A percentile compares a stretch with the other conserved stretches of the same genome.
phyloP scores from a whole-genome alignment of 2,329 filamentous ascomycete species.

The Sporothrix mexicana region DNA sequence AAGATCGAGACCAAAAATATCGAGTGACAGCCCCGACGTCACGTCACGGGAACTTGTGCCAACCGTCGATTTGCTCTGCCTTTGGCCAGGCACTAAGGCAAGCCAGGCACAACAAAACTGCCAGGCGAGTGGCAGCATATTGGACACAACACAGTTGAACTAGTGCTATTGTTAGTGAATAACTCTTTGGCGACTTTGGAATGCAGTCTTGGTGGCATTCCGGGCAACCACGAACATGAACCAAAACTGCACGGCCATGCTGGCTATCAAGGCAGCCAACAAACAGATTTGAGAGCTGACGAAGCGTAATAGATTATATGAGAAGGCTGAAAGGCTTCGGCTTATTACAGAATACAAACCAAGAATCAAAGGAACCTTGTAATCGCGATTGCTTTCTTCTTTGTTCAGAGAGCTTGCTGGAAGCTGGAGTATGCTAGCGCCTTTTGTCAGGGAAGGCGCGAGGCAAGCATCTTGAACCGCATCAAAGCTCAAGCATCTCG shows the following conservation, averaged over 20 bases:
- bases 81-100: conserved; percentile 1
- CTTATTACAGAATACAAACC: not conserved
- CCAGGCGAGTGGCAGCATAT: not conserved
- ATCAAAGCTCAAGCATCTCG: not conserved
- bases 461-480: not conserved
- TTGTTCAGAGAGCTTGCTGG: not conserved
- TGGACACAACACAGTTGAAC: not conserved
- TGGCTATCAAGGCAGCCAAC: conserved; percentile 9
- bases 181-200: not conserved
- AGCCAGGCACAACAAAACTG: too few relatives aligned
- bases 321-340: not conserved
- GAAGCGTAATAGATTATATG: not conserved
- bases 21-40: not conserved
- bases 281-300: not conserved
- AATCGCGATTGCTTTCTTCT: conserved; percentile 7
- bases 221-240: not conserved
- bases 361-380: not conserved
- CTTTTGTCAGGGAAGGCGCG: not conserved
- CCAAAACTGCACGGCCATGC: conserved; percentile 20
- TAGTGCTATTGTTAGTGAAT: too few relatives aligned
- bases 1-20: not conserved
- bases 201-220: not conserved
- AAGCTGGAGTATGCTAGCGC: not conserved
- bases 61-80: not conserved
- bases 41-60: conserved; percentile 21